phyloP scores from a whole-genome alignment of 108 stramenopile genomes.

The Skeletonema marinoi region DNA sequence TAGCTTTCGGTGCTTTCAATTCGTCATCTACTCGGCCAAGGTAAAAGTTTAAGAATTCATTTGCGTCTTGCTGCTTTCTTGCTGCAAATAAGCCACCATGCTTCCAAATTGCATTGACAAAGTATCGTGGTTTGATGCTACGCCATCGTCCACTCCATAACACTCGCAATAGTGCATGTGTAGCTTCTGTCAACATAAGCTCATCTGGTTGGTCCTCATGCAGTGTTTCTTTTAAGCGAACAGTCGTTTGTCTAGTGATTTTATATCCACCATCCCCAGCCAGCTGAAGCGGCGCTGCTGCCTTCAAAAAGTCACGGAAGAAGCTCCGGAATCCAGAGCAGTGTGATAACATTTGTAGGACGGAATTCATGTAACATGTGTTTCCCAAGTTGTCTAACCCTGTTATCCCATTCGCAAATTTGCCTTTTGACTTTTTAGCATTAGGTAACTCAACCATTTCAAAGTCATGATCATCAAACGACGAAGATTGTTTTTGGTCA shows the following conservation, averaged over 20 bases:
- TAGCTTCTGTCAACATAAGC: slow-evolving; percentile 51
- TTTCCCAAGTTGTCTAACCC: slow-evolving; percentile 88
- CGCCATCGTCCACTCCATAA: slow-evolving; percentile 50
- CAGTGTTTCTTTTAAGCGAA: slow-evolving; percentile 32
- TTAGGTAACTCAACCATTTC: slow-evolving; percentile 24
- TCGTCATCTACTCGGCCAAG: slow-evolving; percentile 50
- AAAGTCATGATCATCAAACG: slow-evolving; percentile 34
- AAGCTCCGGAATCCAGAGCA: slow-evolving; percentile 44
- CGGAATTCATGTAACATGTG: slow-evolving; percentile 86
- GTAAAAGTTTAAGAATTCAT: slow-evolving; percentile 70
- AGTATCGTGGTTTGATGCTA: slow-evolving; percentile 37
- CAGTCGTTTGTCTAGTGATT: slow-evolving; percentile 35
- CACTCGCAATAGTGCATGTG: slow-evolving; percentile 47
- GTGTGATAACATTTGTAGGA: slow-evolving; percentile 73
- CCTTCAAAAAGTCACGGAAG: slow-evolving; percentile 37
- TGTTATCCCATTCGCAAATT: slow-evolving; percentile 49
- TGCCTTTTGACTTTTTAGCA: slow-evolving; percentile 4
- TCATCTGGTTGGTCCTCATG: slow-evolving; percentile 37
- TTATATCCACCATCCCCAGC: slow-evolving; percentile 33
- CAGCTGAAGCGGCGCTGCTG: slow-evolving; percentile 35
- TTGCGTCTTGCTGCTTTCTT: slow-evolving; percentile 74
- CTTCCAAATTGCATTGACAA: slow-evolving; percentile 63
- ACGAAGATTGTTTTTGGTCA: background rate
- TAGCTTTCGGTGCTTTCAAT: slow-evolving; percentile 33
- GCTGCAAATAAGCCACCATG: slow-evolving; percentile 59